Base-by-base conservation (phyloP, 208 protist species). In the Herpetomonas samuelpessoai region DNA sequence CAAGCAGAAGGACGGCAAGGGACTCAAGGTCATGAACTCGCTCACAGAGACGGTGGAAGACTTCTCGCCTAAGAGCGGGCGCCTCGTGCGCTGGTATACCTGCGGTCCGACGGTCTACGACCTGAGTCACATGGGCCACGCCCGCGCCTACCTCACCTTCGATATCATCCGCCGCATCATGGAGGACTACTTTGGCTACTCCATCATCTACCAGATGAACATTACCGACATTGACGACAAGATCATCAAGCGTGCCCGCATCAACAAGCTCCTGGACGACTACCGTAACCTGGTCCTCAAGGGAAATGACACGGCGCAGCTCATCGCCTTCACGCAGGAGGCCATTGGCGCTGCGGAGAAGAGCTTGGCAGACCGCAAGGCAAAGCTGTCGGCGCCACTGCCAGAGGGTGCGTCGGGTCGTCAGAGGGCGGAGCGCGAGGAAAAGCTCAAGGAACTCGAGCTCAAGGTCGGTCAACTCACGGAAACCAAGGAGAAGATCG, bases 221-320 rank as follows among this genome's bases (percentile, higher is more conserved):
- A 98, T 99, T 48, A 99, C 98, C 16, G 98, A 99, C 68, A 97
- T 99, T 64, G 98, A 99, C 63, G 98, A 99, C 79, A 99, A 99
- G 65, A 99, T 99, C 58, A 98, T 99, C 51, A 90, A 96, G 57
- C 79, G 87, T n/a, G 92, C 96, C 1, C 77, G 96, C 30, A 77
- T 92, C 53, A 93, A 93, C 65, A 74, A 92, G 47, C 88, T 98
- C 14, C 68, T 97, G 24, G 71, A 81, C 9, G 51, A 87, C 46
- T 98, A 90, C 65, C 71, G 79, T 48, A 29, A 41, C 6, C 69
- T 76, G 57, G 61, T 81, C 31, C 52, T 64, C 24, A 57, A 58
- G 26, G 53, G 28, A 10, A 1, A 27, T 46, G 70, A 76, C 45
- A 18, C 80, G 0, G 69, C 44, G 41, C 62, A 69, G 66, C 79